Evolutionary conservation across 495 filamentous ascomycete genomes (phyloP).

Genomic region (Pseudevernia furfuracea): DNA sequence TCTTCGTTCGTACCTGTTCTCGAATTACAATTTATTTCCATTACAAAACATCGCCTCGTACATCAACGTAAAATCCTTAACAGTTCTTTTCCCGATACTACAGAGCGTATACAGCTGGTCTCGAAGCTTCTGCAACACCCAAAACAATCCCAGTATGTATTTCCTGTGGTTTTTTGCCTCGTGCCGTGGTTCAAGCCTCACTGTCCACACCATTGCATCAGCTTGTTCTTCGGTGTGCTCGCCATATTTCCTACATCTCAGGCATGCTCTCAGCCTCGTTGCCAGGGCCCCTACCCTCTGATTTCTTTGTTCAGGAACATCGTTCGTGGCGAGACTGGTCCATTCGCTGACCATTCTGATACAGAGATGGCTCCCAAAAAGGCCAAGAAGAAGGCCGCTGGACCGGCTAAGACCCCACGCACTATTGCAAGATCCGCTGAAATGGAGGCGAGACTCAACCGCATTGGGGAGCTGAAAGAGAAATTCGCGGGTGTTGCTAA

Average conservation of each 20-base stretch:
- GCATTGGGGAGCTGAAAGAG: not conserved
- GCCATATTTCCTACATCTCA: not conserved
- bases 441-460: not conserved
- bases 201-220: not conserved
- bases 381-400: not conserved
- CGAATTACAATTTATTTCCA: not conserved
- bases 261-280: not conserved
- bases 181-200: not conserved
- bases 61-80: not conserved
- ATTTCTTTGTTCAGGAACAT: not conserved
- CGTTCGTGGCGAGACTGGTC: not conserved
- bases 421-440: not conserved
- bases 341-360: not conserved
- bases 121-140: not conserved
- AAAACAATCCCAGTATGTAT: not conserved
- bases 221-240: not conserved
- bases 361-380: not conserved
- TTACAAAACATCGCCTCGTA: not conserved
- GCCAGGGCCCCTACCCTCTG: not conserved
- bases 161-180: not conserved
- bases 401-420: not conserved
- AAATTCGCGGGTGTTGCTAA: not conserved
- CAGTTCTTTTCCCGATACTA: not conserved
- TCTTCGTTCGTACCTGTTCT: not conserved
- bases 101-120: not conserved